Evolutionary conservation across 768 basidiomycete species (phyloP).

Genomic region (Crepidotus variabilis): DNA sequence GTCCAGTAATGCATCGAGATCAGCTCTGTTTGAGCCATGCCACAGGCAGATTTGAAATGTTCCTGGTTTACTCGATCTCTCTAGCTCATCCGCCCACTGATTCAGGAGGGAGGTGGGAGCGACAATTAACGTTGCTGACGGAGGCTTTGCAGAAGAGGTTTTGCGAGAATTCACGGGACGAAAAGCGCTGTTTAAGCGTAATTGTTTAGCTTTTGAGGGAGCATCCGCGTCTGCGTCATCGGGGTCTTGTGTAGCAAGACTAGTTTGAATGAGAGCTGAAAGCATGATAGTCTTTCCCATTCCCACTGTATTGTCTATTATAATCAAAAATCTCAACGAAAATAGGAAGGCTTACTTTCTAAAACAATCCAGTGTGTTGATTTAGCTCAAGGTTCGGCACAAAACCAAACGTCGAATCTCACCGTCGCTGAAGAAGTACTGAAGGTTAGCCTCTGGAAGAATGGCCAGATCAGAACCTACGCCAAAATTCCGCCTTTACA

Average conservation of each 20-base stretch:
- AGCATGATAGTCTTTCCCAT: conserved; percentile 96
- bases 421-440: conserved; percentile 32
- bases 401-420: conserved; percentile 12
- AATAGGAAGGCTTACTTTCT: conserved; percentile 46
- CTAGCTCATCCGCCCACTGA: conserved; percentile 96
- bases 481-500: conserved; percentile 89
- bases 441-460: too few species aligned
- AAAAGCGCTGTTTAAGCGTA: conserved; percentile 64
- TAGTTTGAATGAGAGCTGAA: conserved; percentile 83
- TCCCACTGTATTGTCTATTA: conserved; percentile 57
- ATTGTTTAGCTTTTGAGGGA: conserved; percentile 45
- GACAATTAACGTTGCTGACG: conserved; percentile 80
- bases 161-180: conserved; percentile 36
- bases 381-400: conserved; percentile 4
- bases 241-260: conserved; percentile 44
- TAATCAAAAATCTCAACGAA: not conserved
- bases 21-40: conserved; percentile 85
- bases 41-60: conserved; percentile 69
- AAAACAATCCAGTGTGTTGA: conserved; percentile 2
- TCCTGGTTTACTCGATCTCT: conserved; percentile 72
- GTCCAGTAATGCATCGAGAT: conserved; percentile 57
- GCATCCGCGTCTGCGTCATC: conserved; percentile 22
- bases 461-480: conserved; percentile 39
- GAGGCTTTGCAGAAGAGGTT: conserved; percentile 23
- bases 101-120: conserved; percentile 86